Evolutionary conservation across 257 asterid genomes (phyloP).

Genomic region (Nemophila menziesii): DNA sequence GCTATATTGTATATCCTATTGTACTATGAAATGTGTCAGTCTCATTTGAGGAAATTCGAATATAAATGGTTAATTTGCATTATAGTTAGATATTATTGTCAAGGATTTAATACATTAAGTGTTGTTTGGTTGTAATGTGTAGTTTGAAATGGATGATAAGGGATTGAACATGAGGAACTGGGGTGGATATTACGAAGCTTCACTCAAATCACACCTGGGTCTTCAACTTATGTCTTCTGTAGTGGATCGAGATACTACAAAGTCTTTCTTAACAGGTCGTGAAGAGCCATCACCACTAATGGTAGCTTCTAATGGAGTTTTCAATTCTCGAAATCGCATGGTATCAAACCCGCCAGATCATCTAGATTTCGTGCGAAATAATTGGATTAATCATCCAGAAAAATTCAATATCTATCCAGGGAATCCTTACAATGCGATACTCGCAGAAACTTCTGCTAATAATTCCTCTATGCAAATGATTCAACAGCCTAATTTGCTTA

Average conservation of each 20-base stretch:
- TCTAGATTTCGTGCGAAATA: constrained; percentile 72
- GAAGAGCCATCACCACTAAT: constrained; percentile 41
- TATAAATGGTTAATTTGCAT: no score
- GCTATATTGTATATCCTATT: no score
- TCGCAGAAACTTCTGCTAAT: constrained; percentile 51
- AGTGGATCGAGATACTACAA: constrained; percentile 63
- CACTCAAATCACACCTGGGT: constrained; percentile 53
- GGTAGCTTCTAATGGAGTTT: constrained; percentile 55
- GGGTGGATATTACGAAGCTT: constrained; percentile 89
- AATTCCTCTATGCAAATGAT: constrained; percentile 66
- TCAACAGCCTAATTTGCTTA: constrained; percentile 38
- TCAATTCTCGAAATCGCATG: constrained; percentile 45
- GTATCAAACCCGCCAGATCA: constrained; percentile 52
- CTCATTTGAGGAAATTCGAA: constrained; percentile 10
- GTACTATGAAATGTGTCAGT: constrained; percentile 13
- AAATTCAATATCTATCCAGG: constrained; percentile 75
- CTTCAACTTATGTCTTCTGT: constrained; percentile 80
- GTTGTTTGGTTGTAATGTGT: constrained; percentile 25
- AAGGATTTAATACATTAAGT: constrained; percentile 15
- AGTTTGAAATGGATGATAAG: constrained; percentile 72
- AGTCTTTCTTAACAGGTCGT: constrained; percentile 52
- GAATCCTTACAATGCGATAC: constrained; percentile 35
- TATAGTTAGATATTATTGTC: background rate
- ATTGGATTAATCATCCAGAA: constrained; percentile 75
- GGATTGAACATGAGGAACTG: constrained; percentile 74